Evolutionary conservation across 2,329 filamentous ascomycete genomes (phyloP).

Genomic region (Sclerotinia glacialis): DNA sequence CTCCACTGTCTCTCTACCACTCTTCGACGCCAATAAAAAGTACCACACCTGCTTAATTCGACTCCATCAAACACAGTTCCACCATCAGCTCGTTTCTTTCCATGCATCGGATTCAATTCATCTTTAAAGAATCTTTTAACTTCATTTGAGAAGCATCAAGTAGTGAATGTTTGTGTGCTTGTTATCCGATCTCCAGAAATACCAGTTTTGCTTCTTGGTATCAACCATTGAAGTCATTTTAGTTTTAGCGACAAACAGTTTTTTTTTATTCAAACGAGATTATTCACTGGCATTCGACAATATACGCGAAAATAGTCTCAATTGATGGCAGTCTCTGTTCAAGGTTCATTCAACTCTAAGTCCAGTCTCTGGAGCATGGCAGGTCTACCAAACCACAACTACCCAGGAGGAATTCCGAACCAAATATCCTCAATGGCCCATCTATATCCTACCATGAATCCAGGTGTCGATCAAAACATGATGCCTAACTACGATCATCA

Average conservation of each 20-base stretch:
- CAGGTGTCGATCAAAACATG: conserved; percentile 34
- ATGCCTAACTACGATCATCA: conserved; percentile 36
- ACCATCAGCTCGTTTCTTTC: conserved; percentile 20
- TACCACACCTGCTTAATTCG: conserved; percentile 16
- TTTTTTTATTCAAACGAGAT: conserved; percentile 9
- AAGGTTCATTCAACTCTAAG: conserved; percentile 35
- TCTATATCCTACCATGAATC: conserved; percentile 34
- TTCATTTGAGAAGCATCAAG: conserved; percentile 14
- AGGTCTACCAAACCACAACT: conserved; percentile 32
- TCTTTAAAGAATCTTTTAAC: background rate
- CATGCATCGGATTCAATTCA: conserved; percentile 14
- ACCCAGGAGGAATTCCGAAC: conserved; percentile 30
- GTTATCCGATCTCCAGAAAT: background rate
- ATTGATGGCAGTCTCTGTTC: conserved; percentile 40
- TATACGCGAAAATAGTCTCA: conserved; percentile 27
- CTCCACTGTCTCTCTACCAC: conserved; percentile 14
- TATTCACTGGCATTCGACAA: conserved; percentile 23
- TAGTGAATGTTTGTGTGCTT: conserved; percentile 17
- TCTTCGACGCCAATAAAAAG: conserved; percentile 22
- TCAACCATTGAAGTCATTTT: background rate
- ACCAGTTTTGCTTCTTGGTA: background rate
- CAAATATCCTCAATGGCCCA: conserved; percentile 35
- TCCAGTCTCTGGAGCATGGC: conserved; percentile 37
- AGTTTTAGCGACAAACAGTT: background rate
- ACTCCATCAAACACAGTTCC: conserved; percentile 7